A percentile compares a stretch with the other conserved stretches of the same genome.
Evolutionary conservation across 306 rosid genomes (phyloP).

Genomic region (Malus orientalis): DNA sequence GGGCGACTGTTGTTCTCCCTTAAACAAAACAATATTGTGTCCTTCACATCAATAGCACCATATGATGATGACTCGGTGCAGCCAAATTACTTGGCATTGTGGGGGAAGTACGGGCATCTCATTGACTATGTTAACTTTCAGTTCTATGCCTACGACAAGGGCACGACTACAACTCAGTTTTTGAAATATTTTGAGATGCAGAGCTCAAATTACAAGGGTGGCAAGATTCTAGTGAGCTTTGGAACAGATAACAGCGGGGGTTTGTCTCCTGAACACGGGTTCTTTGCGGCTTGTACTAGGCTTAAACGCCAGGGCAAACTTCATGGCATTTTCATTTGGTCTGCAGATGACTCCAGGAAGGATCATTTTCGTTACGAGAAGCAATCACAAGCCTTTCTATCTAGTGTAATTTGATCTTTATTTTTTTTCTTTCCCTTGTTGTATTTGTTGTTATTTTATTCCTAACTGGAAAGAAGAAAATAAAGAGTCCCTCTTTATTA

Average conservation of each 20-base stretch:
- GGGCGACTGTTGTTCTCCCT: conserved; percentile 14
- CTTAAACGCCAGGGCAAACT: conserved; percentile 8
- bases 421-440: background rate
- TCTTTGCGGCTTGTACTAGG: conserved; percentile 17
- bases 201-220: conserved; percentile 14
- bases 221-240: conserved; percentile 20
- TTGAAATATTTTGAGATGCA: conserved; percentile 5
- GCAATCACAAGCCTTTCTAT: conserved; percentile 17
- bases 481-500: background rate
- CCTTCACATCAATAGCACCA: conserved; percentile 27
- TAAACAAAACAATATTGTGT: conserved; percentile 8
- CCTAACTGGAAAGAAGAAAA: background rate
- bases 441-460: background rate
- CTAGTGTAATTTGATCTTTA: background rate
- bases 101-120: conserved; percentile 16
- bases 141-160: conserved; percentile 20
- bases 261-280: conserved; percentile 17
- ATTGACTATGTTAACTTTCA: conserved; percentile 22
- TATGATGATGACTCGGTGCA: conserved; percentile 12
- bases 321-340: conserved; percentile 21
- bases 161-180: conserved; percentile 3
- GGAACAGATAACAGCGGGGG: conserved; percentile 17
- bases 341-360: conserved; percentile 17
- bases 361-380: conserved; percentile 8
- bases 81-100: conserved; percentile 22